Conservation (phyloP, 176 grass and related monocot genomes). For the Calamus simplicifolius region DNA sequence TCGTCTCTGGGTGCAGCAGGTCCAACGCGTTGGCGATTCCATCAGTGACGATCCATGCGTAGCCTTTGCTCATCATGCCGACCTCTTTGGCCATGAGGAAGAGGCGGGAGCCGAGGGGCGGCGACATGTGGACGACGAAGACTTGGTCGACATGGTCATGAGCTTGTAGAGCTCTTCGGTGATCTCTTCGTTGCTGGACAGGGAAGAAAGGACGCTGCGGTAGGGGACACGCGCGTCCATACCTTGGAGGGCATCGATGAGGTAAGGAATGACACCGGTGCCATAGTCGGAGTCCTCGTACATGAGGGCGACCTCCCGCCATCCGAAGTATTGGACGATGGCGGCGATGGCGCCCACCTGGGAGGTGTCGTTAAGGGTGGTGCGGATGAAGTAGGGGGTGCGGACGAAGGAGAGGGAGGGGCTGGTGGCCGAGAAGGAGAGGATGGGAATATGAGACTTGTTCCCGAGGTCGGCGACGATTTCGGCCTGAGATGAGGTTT, state of each 20-base stretch:
- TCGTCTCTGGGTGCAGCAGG: not conserved
- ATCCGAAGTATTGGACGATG: constrained; percentile 37
- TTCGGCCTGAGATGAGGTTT: constrained; percentile 39
- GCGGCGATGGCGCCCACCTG: constrained; percentile 34
- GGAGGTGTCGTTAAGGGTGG: constrained; percentile 20
- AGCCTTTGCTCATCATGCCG: constrained; percentile 48
- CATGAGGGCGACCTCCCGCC: constrained; percentile 20
- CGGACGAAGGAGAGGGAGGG: constrained; percentile 19
- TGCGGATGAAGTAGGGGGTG: constrained; percentile 37
- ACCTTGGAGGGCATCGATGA: constrained; percentile 6
- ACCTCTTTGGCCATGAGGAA: constrained; percentile 10
- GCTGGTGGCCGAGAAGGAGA: constrained; percentile 44
- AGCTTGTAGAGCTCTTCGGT: constrained; percentile 27
- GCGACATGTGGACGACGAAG: constrained; percentile 50
- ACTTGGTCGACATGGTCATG: constrained; percentile 49
- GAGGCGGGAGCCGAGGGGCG: constrained; percentile 27
- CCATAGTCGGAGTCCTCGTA: constrained; percentile 39
- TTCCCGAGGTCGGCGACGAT: constrained; percentile 39
- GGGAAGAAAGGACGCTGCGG: constrained; percentile 26
- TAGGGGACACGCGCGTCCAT: constrained; percentile 31
- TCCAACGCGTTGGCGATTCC: constrained; percentile 35
- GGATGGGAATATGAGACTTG: constrained; percentile 32
- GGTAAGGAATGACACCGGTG: constrained; percentile 14
- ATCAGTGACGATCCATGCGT: constrained; percentile 68
- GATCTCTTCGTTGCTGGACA: constrained; percentile 12